Evolutionary conservation across 2,329 filamentous ascomycete genomes (phyloP), one percentile per base, ranked within the genome.

Genomic region (Aspergillus pseudoglaucus): DNA sequence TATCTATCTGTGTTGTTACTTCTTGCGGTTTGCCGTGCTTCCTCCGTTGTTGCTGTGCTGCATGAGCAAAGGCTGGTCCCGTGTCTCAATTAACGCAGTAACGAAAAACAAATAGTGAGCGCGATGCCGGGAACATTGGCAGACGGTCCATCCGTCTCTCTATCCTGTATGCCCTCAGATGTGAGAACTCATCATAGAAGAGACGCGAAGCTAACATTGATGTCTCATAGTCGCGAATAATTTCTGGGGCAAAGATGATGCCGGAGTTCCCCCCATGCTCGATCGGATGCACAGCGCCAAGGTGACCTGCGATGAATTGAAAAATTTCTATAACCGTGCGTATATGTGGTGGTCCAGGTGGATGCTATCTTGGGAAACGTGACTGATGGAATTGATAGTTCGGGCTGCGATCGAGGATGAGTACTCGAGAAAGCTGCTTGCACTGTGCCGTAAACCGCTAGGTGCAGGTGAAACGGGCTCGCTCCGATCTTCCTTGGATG

Each of bases 231-330:
- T 98, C 75, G 91, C 93, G 62, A 98, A 98, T 75, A 98, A 98
- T 69, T 98, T 98, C 71, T 98, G 93, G 93, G 93, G 93, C 55
- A 97, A 95, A 77, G 91, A 97, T 68, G 93, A 98, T 77, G 93
- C 91, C 45, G 94, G 93, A 66, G 90, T 98, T 63, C 79, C 79
- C 41, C 94, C 93, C 49, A 81, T 98, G 63, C 79, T 98, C 25
- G 88, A 91, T 68, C 91, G 93, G 63, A 95, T 98, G 89, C 85
- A 89, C 64, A 85, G 84, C 69, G 89, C 93, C 43, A 98, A 98
- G 76, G 83, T 87, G 61, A 96, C 93, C 22, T 90, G 86, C 66
- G 94, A 98, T 70, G 93, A 98, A 72, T 71, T 98, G 44, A 91
- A 88, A 65, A 77, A 85, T 8, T 98, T 98, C 73, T 98, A 98